phyloP scores from a whole-genome alignment of 805 yeast species.

The Hanseniaspora singularis region DNA sequence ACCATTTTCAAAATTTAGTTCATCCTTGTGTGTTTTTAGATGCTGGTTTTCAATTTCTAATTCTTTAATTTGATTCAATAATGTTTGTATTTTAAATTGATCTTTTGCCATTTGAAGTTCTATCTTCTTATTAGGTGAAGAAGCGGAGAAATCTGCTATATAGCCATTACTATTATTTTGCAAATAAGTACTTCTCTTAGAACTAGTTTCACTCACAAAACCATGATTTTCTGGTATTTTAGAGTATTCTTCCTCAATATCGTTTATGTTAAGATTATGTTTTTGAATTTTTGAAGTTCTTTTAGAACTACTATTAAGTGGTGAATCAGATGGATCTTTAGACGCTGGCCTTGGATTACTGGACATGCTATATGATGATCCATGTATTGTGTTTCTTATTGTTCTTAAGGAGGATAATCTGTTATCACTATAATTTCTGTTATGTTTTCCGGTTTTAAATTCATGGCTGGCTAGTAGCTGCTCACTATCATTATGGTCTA shows the following conservation, averaged over 20 bases:
- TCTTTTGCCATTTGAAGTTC: background rate
- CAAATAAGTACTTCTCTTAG: background rate
- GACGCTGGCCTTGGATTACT: background rate
- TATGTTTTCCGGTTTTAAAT: constrained; percentile 10
- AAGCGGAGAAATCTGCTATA: background rate
- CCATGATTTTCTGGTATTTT: too few relatives aligned
- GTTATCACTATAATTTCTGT: constrained; percentile 1
- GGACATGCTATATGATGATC: background rate
- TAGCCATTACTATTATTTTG: background rate
- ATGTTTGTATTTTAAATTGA: constrained; percentile 5
- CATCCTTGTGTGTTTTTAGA: too few relatives aligned
- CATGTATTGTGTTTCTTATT: constrained; percentile 13
- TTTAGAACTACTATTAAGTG: background rate
- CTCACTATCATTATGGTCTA: constrained; percentile 2
- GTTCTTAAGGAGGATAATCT: background rate
- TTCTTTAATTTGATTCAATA: constrained; percentile 2
- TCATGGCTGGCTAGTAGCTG: constrained; percentile 3
- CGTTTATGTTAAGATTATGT: background rate
- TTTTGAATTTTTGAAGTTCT: background rate
- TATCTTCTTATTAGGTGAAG: background rate
- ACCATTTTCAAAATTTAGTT: too few relatives aligned
- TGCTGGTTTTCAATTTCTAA: constrained; percentile 8
- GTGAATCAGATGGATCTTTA: background rate
- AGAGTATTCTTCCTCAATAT: background rate
- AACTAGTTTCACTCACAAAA: too few relatives aligned